Evolutionary conservation across 331 rosid species (phyloP).

Genomic region (Acacia concinna): DNA sequence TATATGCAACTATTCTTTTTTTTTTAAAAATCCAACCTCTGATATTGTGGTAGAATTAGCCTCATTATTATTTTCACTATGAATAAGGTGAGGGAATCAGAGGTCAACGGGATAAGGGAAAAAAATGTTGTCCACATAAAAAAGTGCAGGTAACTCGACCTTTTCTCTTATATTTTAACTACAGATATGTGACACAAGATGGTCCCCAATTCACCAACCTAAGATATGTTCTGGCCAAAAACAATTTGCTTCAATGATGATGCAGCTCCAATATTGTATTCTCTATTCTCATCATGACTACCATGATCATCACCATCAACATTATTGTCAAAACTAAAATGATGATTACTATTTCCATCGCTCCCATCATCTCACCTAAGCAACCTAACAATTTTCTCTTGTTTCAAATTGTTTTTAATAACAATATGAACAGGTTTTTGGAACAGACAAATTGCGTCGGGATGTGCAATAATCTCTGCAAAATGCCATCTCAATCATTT

Average conservation of each 20-base stretch:
- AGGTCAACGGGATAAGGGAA: constrained; percentile 70
- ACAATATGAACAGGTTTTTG: constrained; percentile 60
- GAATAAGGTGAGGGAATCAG: constrained; percentile 75
- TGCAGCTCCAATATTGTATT: constrained; percentile 27
- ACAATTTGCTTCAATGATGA: constrained; percentile 42
- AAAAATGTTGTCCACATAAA: constrained; percentile 68
- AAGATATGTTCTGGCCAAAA: constrained; percentile 39
- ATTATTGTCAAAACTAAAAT: constrained; percentile 33
- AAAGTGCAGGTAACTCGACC: constrained; percentile 77
- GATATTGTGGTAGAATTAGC: constrained; percentile 15
- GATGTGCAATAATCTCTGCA: constrained; percentile 83
- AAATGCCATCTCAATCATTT: constrained; percentile 78
- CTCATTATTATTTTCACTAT: constrained; percentile 30
- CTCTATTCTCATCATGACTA: constrained; percentile 42
- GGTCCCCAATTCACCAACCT: constrained; percentile 48
- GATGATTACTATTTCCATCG: constrained; percentile 20
- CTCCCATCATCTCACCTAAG: constrained; percentile 2
- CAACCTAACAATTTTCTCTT: background rate
- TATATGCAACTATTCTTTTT: constrained; percentile 10
- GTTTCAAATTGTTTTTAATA: background rate
- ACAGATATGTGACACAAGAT: constrained; percentile 22
- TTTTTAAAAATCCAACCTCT: constrained; percentile 20
- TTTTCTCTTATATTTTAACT: constrained; percentile 19
- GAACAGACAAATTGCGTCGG: constrained; percentile 84
- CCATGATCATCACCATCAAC: constrained; percentile 35